Conservation (phyloP, 306 rosid species). For the Castanea mollissima region DNA sequence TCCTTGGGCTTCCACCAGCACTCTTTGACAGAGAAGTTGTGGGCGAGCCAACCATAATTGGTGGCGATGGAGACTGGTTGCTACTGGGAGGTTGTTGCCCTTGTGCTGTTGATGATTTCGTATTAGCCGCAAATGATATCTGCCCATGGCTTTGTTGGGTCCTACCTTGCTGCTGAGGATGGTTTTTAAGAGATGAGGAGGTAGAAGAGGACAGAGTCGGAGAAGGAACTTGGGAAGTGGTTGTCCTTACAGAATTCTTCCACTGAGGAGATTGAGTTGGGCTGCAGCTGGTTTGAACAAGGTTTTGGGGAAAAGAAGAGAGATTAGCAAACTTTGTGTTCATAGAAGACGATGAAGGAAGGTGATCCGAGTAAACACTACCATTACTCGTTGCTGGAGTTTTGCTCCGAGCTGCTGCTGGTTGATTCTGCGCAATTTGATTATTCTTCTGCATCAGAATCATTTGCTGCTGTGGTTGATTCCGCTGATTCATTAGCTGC, state of each 20-base stretch:
- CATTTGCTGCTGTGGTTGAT: slow-evolving; percentile 52
- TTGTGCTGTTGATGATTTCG: slow-evolving; percentile 57
- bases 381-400: slow-evolving; percentile 69
- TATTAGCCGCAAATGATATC: slow-evolving; percentile 77
- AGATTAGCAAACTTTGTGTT: slow-evolving; percentile 69
- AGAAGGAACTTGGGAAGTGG: slow-evolving; percentile 52
- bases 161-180: slow-evolving; percentile 68
- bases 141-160: slow-evolving; percentile 70
- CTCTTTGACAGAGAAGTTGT: slow-evolving; percentile 81
- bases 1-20: slow-evolving; percentile 90
- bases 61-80: slow-evolving; percentile 77
- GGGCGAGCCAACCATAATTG: slow-evolving; percentile 77
- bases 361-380: slow-evolving; percentile 62
- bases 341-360: slow-evolving; percentile 62
- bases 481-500: slow-evolving; percentile 63
- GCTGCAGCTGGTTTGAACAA: slow-evolving; percentile 61
- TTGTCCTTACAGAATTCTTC: slow-evolving; percentile 67
- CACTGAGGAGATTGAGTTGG: slow-evolving; percentile 84
- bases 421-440: slow-evolving; percentile 16
- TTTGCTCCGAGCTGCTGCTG: slow-evolving; percentile 54
- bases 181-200: slow-evolving; percentile 54
- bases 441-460: slow-evolving; percentile 68
- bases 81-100: slow-evolving; percentile 57
- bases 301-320: slow-evolving; percentile 68
- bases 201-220: slow-evolving; percentile 63